phyloP scores from a whole-genome alignment of 1,139 yeast species.

The Meyerozyma athensensis region DNA sequence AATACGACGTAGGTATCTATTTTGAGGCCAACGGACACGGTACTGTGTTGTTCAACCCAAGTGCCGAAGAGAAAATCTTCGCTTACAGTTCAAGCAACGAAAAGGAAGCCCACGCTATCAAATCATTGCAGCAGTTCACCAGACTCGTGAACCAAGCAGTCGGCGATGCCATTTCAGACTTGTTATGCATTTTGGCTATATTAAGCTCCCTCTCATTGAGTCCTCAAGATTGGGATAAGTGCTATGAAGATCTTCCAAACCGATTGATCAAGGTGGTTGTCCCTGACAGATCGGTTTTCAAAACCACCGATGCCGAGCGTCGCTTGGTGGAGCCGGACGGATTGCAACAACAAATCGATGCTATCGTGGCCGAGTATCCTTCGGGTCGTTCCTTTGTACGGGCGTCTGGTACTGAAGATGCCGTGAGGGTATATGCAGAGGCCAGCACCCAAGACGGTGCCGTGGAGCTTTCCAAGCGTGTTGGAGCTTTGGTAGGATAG shows the following conservation, averaged over 20 bases:
- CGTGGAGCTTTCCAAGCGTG: conserved; percentile 28
- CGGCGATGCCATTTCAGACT: conserved; percentile 93
- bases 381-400: conserved; percentile 88
- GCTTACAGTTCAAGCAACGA: conserved; percentile 19
- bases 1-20: conserved; percentile 86
- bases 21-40: conserved; percentile 99
- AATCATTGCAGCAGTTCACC: conserved; percentile 52
- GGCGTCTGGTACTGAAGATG: conserved; percentile 98
- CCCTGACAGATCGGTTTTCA: conserved; percentile 71
- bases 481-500: conserved; percentile 29
- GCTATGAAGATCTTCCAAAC: conserved; percentile 85
- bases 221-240: conserved; percentile 71
- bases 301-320: conserved; percentile 89
- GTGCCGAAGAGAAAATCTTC: conserved; percentile 39
- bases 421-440: conserved; percentile 93
- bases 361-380: conserved; percentile 49
- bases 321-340: conserved; percentile 72
- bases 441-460: conserved; percentile 48
- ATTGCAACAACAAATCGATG: conserved; percentile 70
- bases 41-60: conserved; percentile 75
- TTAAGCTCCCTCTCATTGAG: conserved; percentile 49
- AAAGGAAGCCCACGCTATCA: conserved; percentile 38
- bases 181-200: conserved; percentile 70
- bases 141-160: conserved; percentile 89
- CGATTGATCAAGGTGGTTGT: conserved; percentile 76